Conservation (phyloP, 441 rosid species). For the Corymbia calophylla region DNA sequence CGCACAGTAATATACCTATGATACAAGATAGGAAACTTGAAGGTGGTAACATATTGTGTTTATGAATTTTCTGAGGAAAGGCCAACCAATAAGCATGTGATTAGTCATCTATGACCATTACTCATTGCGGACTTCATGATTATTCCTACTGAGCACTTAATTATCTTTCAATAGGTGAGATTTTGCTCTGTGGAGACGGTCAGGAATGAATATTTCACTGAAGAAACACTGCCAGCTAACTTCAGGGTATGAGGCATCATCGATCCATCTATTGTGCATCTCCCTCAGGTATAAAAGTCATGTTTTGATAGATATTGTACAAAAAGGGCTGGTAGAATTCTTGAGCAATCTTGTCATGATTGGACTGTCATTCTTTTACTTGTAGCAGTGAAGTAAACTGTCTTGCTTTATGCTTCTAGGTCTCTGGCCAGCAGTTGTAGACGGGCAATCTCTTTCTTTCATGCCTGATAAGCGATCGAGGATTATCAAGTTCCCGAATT, state of each 20-base stretch:
- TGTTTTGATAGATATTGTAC: not conserved
- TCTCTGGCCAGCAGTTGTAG: not conserved
- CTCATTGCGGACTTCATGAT: not conserved
- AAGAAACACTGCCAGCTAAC: slow-evolving; percentile 56
- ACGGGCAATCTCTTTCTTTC: not conserved
- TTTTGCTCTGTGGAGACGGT: slow-evolving; percentile 66
- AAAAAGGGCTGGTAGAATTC: not conserved
- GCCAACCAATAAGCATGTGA: not conserved
- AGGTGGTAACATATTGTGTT: not conserved
- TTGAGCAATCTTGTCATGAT: not conserved
- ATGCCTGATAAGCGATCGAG: not conserved
- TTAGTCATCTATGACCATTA: not conserved
- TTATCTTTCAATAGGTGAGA: slow-evolving; percentile 47
- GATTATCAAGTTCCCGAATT: not conserved
- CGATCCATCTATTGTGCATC: not conserved
- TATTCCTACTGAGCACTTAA: not conserved
- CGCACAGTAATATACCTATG: not conserved
- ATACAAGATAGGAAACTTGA: not conserved
- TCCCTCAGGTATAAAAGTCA: not conserved
- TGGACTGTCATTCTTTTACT: not conserved
- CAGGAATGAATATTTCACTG: slow-evolving; percentile 72
- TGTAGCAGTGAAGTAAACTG: not conserved
- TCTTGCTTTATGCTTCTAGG: not conserved
- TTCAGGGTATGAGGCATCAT: slow-evolving; percentile 34
- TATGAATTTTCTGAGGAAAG: not conserved